Conservation (phyloP, 208 protist genomes). For the Angomonas deanei region DNA sequence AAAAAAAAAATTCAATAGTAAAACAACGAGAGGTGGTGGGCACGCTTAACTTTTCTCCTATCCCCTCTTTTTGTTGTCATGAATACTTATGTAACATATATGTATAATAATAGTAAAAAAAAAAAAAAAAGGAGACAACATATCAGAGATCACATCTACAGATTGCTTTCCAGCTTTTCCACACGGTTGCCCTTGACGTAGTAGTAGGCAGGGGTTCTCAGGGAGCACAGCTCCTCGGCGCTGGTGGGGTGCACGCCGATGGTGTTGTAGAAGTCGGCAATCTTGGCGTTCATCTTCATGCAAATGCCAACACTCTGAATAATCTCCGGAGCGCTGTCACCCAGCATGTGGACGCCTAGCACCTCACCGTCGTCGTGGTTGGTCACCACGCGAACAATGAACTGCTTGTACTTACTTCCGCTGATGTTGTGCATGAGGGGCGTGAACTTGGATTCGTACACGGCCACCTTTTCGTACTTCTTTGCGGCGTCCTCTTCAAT, state of each 20-base stretch:
- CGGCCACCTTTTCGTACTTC: constrained; percentile 59
- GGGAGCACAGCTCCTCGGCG: constrained; percentile 91
- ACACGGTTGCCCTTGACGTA: constrained; percentile 65
- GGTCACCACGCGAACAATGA: constrained; percentile 82
- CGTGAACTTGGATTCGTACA: constrained; percentile 84
- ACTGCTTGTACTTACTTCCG: constrained; percentile 80
- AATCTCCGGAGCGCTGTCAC: constrained; percentile 82
- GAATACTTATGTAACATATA: too few relatives aligned
- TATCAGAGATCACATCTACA: constrained; percentile 43
- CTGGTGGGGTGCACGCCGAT: constrained; percentile 96
- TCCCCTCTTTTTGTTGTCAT: too few relatives aligned
- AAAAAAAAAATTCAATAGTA: constrained; percentile 8
- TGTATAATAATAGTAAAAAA: constrained; percentile 4
- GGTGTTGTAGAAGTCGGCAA: constrained; percentile 91
- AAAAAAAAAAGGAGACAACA: too few relatives aligned
- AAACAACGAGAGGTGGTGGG: too few relatives aligned
- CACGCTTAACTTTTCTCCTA: too few relatives aligned
- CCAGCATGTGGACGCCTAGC: constrained; percentile 88
- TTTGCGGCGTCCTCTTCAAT: constrained; percentile 78
- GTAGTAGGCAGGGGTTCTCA: constrained; percentile 80
- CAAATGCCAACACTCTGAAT: constrained; percentile 88
- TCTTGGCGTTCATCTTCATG: constrained; percentile 90
- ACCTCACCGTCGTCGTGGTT: constrained; percentile 71
- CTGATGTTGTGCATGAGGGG: constrained; percentile 89
- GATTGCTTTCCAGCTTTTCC: constrained; percentile 62